A percentile compares a stretch with the other conserved stretches of the same genome.
These are phyloP conservation scores for Xylariales sp. DNA, from an alignment of 2,329 filamentous ascomycete genomes.

Conservation along the genomic window DNA sequence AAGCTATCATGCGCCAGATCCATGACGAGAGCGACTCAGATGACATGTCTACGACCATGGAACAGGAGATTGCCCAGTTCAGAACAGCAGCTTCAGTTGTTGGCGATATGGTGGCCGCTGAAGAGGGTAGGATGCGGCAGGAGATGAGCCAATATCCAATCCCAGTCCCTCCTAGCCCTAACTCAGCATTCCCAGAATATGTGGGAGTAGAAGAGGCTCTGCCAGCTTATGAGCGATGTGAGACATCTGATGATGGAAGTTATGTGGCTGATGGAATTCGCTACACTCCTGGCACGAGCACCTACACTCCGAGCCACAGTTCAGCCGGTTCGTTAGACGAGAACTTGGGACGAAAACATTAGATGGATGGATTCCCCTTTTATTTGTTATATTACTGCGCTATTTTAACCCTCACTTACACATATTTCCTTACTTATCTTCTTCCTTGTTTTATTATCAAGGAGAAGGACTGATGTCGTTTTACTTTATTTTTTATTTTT, in stretches of 20 bases:
- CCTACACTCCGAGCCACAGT: conserved; percentile 18
- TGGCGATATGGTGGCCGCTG: conserved; percentile 39
- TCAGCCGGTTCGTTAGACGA: conserved; percentile 19
- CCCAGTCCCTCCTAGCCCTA: conserved; percentile 18
- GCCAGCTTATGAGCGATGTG: conserved; percentile 40
- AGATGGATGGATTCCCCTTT: too few relatives aligned
- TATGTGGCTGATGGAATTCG: conserved; percentile 40
- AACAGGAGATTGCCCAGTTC: conserved; percentile 45
- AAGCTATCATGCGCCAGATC: conserved; percentile 23
- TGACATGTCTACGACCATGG: conserved; percentile 33
- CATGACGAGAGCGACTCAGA: conserved; percentile 20
- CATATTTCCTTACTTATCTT: background rate
- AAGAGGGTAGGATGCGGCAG: conserved; percentile 28
- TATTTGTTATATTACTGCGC: too few relatives aligned
- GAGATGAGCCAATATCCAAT: conserved; percentile 9
- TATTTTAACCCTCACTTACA: background rate
- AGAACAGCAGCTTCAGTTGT: conserved; percentile 41
- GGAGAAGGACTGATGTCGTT: too few relatives aligned
- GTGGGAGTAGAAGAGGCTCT: conserved; percentile 31
- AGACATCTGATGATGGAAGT: conserved; percentile 23
- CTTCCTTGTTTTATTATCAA: too few relatives aligned
- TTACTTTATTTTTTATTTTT: too few relatives aligned
- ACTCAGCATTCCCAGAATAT: conserved; percentile 25
- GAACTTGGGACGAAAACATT: conserved; percentile 19
- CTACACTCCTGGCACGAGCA: conserved; percentile 27